Conservation (phyloP, 208 protist genomes). For the Acanthamoeba sp. region DNA sequence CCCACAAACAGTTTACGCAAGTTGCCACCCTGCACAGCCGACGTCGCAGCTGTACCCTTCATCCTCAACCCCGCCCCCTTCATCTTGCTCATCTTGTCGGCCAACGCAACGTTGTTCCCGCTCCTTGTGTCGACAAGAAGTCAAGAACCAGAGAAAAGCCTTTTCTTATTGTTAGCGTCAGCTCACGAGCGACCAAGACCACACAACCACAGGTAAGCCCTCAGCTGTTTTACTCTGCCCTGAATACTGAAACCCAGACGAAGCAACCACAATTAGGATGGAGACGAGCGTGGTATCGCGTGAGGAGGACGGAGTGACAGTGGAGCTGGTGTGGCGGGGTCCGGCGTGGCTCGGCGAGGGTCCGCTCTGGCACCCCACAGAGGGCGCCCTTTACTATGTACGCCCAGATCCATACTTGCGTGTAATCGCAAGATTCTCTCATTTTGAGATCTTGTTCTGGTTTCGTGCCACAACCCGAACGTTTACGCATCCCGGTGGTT, state of each 20-base stretch:
- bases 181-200: neutral
- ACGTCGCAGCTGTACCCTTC: neutral
- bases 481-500: no score
- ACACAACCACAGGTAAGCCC: no score
- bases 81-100: no score
- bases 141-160: neutral
- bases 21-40: neutral
- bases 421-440: no score
- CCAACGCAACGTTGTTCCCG: no score
- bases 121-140: no score
- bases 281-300: conserved; percentile 16
- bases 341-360: conserved; percentile 39
- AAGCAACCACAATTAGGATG: no score
- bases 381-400: conserved; percentile 38
- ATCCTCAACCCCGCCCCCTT: neutral
- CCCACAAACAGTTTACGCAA: conserved; percentile 35
- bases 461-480: no score
- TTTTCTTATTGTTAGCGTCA: neutral
- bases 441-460: no score
- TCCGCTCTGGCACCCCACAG: conserved; percentile 30
- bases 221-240: no score
- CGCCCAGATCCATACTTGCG: no score
- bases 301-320: conserved; percentile 45
- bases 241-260: no score
- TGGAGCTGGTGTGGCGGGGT: conserved; percentile 58